A percentile compares a stretch with the other conserved stretches of the same genome.
phyloP scores from a whole-genome alignment of 1,139 yeast species.

The Pichiaceae sp. region DNA sequence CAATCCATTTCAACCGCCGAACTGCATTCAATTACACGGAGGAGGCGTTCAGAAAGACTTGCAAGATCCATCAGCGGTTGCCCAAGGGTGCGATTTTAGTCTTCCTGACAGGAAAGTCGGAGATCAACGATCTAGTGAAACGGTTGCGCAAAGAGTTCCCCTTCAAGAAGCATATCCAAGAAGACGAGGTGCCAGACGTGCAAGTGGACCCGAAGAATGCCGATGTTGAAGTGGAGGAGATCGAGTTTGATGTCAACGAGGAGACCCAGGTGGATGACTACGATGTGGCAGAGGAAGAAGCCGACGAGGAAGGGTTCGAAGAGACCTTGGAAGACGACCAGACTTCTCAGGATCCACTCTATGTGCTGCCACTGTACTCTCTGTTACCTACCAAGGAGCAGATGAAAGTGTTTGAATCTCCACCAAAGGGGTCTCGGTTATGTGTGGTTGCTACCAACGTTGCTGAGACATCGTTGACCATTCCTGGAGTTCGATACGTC shows the following conservation, averaged over 20 bases:
- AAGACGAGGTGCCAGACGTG: conserved; percentile 34
- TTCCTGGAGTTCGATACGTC: conserved; percentile 92
- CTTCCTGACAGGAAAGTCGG: conserved; percentile 91
- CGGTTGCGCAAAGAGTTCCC: conserved; percentile 65
- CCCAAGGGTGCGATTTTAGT: conserved; percentile 94
- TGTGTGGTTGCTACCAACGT: conserved; percentile 96
- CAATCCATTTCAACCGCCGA: conserved; percentile 78
- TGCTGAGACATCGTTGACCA: conserved; percentile 95
- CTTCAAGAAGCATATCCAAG: conserved; percentile 24
- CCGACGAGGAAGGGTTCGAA: conserved; percentile 87
- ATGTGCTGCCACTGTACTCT: conserved; percentile 88
- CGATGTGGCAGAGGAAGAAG: conserved; percentile 34
- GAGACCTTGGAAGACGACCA: conserved; percentile 72
- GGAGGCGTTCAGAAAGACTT: conserved; percentile 77
- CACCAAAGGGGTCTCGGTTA: conserved; percentile 78
- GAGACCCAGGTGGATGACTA: conserved; percentile 24
- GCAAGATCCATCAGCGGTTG: conserved; percentile 75
- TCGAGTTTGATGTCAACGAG: conserved; percentile 51
- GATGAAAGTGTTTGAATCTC: conserved; percentile 81
- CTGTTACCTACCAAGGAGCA: conserved; percentile 88
- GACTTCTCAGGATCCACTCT: conserved; percentile 70
- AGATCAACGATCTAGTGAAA: conserved; percentile 71
- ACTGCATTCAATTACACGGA: conserved; percentile 76
- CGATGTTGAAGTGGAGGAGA: conserved; percentile 78
- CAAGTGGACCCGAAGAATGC: conserved; percentile 52